Percentiles rank a stretch among this genome's conserved stretches.
phyloP scores from a whole-genome alignment of 306 rosid species.

The Spatholobus suberectus region DNA sequence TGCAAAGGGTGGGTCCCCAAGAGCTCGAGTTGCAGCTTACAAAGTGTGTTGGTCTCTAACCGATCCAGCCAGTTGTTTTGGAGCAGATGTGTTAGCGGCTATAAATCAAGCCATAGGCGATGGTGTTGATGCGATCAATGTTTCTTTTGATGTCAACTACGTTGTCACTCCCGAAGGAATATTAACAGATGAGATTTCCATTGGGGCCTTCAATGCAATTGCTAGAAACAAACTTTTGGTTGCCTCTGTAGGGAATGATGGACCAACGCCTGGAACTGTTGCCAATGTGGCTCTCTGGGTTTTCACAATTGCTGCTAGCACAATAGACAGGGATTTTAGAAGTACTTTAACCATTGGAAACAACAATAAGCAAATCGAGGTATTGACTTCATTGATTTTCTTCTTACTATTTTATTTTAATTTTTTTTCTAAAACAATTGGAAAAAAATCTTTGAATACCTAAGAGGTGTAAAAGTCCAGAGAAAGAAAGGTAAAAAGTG shows the following conservation, averaged over 20 bases:
- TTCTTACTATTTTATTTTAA: slow-evolving; percentile 49
- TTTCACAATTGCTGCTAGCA: no score
- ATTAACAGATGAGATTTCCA: slow-evolving; percentile 32
- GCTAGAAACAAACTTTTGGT: slow-evolving; percentile 49
- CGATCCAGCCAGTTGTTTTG: slow-evolving; percentile 39
- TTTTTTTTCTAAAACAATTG: no score
- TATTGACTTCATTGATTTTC: no score
- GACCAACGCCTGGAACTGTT: no score
- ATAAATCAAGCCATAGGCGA: slow-evolving; percentile 65
- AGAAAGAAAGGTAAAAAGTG: no score
- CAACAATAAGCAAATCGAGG: no score
- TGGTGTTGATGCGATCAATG: slow-evolving; percentile 61
- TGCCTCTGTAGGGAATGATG: no score
- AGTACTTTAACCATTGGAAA: neutral
- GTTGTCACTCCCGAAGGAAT: neutral
- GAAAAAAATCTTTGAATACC: no score
- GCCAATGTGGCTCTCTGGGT: no score
- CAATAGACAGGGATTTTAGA: no score
- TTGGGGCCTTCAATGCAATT: slow-evolving; percentile 64
- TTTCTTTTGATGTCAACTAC: slow-evolving; percentile 41
- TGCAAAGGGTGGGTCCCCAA: slow-evolving; percentile 87
- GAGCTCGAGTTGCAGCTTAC: slow-evolving; percentile 73
- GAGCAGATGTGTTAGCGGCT: slow-evolving; percentile 56
- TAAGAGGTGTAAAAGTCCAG: no score
- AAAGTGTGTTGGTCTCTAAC: slow-evolving; percentile 73